Evolutionary conservation across 768 basidiomycete genomes (phyloP), one percentile per base, ranked within the genome.

Genomic region (Lactarius pseudohatsudake): DNA sequence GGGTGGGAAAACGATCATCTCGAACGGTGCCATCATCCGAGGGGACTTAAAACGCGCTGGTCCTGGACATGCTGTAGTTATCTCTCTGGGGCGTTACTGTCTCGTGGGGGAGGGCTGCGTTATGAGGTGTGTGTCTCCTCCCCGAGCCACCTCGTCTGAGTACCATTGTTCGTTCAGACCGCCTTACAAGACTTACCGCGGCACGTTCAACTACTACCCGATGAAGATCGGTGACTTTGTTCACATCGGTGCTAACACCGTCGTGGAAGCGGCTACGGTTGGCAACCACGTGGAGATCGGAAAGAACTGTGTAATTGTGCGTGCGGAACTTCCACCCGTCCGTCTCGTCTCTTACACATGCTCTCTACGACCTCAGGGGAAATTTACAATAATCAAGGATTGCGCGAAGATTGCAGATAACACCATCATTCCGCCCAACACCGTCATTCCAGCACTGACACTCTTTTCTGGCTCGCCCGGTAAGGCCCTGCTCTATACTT

Each of bases 151-250:
- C 43, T 41, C 30, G 13, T 34, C 30, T 59, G 26, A 32, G 13
- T 53, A n/a, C 40, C 47, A 47, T 50, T n/a, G 47, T 22, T 59
- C 50, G 55, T 61, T 54, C 54, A 91, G 91, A 69, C 92, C 91
- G 11, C 93, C 91, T 3, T 92, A 93, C 76, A 93, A 94, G 77
- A 94, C 92, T 0, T 94, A 94, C 75, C 86, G 92, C 60, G 91
- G 91, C 67, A 88, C 90, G 69, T 93, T 94, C 81, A 97, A 98
- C 74, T 98, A 96, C 78, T 98, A 98, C 73, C 96, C 96, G 6
- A 94, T 98, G 89, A 94, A 96, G 75, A 88, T 99, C 11, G 93
- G 94, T 3, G 96, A 98, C 77, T 88, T 93, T 74, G 97, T 98
- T 28, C 90, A 96, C 68, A 92, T 99, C 55, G 96, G 96, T 18